phyloP scores from a whole-genome alignment of 208 protist species.

The Borovskyia barvae region DNA sequence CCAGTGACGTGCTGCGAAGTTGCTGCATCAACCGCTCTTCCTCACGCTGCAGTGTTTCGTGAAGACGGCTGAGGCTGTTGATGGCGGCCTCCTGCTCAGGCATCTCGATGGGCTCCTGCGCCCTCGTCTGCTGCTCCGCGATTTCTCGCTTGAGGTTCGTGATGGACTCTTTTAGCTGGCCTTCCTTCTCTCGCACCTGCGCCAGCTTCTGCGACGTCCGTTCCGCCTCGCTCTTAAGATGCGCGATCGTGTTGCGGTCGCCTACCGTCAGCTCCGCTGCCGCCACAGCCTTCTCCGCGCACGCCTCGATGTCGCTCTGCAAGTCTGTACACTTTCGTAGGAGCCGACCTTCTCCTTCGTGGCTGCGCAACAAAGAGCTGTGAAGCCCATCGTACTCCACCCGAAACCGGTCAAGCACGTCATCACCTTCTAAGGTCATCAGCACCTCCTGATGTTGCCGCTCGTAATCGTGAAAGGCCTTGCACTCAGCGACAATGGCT shows the following conservation, averaged over 20 bases:
- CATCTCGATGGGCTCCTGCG: slow-evolving; percentile 85
- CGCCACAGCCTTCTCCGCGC: slow-evolving; percentile 92
- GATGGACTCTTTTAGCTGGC: slow-evolving; percentile 92
- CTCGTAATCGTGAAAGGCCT: slow-evolving; percentile 92
- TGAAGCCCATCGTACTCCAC: slow-evolving; percentile 97
- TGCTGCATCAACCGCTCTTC: slow-evolving; percentile 77
- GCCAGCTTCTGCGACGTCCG: slow-evolving; percentile 94
- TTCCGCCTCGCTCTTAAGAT: slow-evolving; percentile 92
- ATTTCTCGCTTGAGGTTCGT: slow-evolving; percentile 93
- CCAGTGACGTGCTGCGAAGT: slow-evolving; percentile 43
- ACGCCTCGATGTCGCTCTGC: slow-evolving; percentile 94
- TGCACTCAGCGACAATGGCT: slow-evolving; percentile 50
- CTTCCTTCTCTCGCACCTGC: slow-evolving; percentile 93
- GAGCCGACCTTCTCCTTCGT: slow-evolving; percentile 97
- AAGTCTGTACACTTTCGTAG: slow-evolving; percentile 95
- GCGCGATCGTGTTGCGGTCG: slow-evolving; percentile 94
- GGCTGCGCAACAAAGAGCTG: slow-evolving; percentile 94
- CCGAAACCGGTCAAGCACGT: slow-evolving; percentile 94
- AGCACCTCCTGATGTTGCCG: slow-evolving; percentile 94
- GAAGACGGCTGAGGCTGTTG: slow-evolving; percentile 88
- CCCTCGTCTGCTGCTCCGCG: slow-evolving; percentile 84
- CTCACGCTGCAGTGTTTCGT: slow-evolving; percentile 92
- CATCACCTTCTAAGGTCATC: slow-evolving; percentile 92
- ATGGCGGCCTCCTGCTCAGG: slow-evolving; percentile 93
- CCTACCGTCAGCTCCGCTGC: slow-evolving; percentile 93